Conservation (phyloP, 2,329 filamentous ascomycete species). For the Chaetomium sp. region DNA sequence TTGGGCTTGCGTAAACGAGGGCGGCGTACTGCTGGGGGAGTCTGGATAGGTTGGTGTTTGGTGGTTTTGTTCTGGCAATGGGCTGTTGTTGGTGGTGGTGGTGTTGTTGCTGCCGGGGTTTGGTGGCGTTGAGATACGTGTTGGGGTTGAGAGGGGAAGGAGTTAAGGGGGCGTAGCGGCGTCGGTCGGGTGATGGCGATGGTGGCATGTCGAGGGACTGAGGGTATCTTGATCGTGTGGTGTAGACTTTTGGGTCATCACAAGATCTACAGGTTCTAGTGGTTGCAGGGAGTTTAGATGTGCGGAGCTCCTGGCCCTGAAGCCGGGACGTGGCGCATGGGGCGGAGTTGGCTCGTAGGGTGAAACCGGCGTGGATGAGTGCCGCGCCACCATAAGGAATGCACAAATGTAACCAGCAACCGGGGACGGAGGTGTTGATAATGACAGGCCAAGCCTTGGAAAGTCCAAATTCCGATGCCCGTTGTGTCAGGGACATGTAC, state of each 20-base stretch:
- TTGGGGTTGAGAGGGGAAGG: constrained; percentile 40
- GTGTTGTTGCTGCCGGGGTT: constrained; percentile 12
- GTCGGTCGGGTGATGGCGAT: constrained; percentile 2
- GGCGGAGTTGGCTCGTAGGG: constrained; percentile 4
- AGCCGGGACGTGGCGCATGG: not conserved
- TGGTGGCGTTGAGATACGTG: constrained; percentile 18
- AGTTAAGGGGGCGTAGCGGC: constrained; percentile 34
- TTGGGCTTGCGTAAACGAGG: constrained; percentile 42
- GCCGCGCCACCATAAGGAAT: constrained; percentile 18
- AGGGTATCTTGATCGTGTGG: not conserved
- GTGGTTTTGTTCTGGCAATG: not conserved
- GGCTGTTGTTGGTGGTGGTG: not conserved
- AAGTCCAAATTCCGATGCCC: not conserved
- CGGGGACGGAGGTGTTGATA: not conserved
- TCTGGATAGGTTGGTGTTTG: not conserved
- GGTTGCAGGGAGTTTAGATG: not conserved
- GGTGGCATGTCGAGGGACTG: not conserved
- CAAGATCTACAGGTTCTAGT: not conserved
- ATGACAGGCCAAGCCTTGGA: not conserved
- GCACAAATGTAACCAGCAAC: not conserved
- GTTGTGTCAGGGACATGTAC: not conserved
- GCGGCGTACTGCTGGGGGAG: constrained; percentile 23
- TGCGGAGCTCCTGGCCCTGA: not conserved
- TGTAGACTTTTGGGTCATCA: not conserved
- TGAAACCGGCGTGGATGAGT: constrained; percentile 18